These are phyloP conservation scores for Borovskyia barvae DNA, from an alignment of 208 protist genomes.

Conservation along the genomic window DNA sequence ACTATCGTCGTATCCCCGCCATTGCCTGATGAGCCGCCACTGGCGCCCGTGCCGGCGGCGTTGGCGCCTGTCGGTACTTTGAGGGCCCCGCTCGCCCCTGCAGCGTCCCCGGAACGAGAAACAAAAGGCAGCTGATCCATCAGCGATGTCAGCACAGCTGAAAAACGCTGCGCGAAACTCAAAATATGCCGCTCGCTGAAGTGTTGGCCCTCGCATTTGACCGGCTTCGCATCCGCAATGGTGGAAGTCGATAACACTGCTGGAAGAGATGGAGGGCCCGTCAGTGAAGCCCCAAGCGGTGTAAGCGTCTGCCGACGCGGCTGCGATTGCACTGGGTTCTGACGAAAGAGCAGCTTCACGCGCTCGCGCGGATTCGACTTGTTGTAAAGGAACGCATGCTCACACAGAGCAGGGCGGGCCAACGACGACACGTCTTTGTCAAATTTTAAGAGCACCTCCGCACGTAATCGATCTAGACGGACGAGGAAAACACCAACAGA, in stretches of 20 bases:
- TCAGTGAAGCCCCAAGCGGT: background rate
- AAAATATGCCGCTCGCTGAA: slow-evolving; percentile 71
- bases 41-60: background rate
- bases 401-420: slow-evolving; percentile 40
- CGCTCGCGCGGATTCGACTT: slow-evolving; percentile 71
- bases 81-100: background rate
- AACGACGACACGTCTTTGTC: slow-evolving; percentile 50
- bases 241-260: slow-evolving; percentile 9
- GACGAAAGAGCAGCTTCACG: slow-evolving; percentile 37
- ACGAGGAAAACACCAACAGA: slow-evolving; percentile 54
- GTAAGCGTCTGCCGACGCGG: slow-evolving; percentile 2
- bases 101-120: background rate
- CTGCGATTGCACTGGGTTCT: slow-evolving; percentile 17
- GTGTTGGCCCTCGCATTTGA: slow-evolving; percentile 55
- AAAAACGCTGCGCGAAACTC: slow-evolving; percentile 65
- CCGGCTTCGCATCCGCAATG: slow-evolving; percentile 25
- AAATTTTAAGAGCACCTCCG: slow-evolving; percentile 60
- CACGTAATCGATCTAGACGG: slow-evolving; percentile 54
- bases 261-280: background rate
- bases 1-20: too few species aligned
- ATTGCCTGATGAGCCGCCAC: too few species aligned
- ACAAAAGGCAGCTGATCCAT: slow-evolving; percentile 33
- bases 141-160: slow-evolving; percentile 42
- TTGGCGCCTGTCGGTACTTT: background rate
- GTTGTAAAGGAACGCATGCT: slow-evolving; percentile 74